Percentiles rank a stretch among this genome's conserved stretches.
phyloP scores from a whole-genome alignment of 1,284 basidiomycete genomes.

The Somion occarium region DNA sequence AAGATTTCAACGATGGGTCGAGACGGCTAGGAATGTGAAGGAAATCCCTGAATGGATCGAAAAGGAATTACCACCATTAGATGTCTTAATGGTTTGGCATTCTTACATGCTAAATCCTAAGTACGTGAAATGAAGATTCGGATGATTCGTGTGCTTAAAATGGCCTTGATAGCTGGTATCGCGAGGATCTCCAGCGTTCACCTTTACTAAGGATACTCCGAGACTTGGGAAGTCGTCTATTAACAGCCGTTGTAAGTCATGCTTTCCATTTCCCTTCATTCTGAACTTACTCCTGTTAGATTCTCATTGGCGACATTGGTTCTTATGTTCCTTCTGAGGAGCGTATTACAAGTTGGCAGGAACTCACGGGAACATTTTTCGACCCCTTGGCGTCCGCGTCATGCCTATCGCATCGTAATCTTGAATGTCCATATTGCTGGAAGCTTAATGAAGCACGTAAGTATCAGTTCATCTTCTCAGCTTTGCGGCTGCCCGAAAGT shows the following conservation, averaged over 20 bases:
- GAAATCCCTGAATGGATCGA: conserved; percentile 20
- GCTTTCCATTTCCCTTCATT: too few species aligned
- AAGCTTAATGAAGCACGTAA: conserved; percentile 23
- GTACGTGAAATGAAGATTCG: too few species aligned
- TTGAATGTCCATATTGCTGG: conserved; percentile 35
- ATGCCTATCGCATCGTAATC: conserved; percentile 15
- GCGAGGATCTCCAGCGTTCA: conserved; percentile 34
- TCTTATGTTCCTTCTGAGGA: conserved; percentile 17
- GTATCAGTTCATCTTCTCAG: too few species aligned
- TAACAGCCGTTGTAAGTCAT: conserved; percentile 24
- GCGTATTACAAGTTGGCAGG: conserved; percentile 24
- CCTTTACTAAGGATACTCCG: conserved; percentile 20
- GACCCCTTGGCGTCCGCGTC: conserved; percentile 30
- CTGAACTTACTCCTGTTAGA: conserved; percentile 6
- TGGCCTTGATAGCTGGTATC: conserved; percentile 37
- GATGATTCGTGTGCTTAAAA: too few species aligned
- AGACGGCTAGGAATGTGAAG: conserved; percentile 17
- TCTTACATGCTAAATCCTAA: conserved; percentile 43
- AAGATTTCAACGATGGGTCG: conserved; percentile 32
- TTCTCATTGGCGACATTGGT: conserved; percentile 11
- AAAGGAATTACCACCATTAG: conserved; percentile 36
- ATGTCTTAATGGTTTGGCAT: conserved; percentile 48
- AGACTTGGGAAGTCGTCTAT: conserved; percentile 18
- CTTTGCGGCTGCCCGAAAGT: too few species aligned
- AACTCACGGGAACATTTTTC: conserved; percentile 27